Conservation (phyloP, 345 rosid genomes). For the Eucalyptus virginea region DNA sequence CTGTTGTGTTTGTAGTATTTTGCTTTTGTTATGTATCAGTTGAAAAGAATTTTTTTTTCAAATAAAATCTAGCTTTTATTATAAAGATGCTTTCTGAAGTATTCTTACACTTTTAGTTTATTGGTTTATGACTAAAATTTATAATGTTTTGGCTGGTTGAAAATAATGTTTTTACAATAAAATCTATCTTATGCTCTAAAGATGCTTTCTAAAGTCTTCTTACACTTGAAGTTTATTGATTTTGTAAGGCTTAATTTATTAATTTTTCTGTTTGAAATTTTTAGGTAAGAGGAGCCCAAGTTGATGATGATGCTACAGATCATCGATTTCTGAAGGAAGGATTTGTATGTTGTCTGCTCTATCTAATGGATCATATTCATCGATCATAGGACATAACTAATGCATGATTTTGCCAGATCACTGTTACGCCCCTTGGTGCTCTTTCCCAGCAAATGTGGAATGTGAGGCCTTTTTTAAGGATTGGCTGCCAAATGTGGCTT, state of each 20-base stretch:
- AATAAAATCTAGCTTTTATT: not conserved
- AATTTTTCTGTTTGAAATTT: not conserved
- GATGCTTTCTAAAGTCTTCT: not conserved
- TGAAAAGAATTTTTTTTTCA: not conserved
- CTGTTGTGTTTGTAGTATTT: not conserved
- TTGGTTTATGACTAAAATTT: not conserved
- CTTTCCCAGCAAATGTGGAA: conserved; percentile 53
- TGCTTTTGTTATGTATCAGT: not conserved
- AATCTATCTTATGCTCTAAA: not conserved
- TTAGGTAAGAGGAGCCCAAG: conserved; percentile 26
- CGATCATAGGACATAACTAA: not conserved
- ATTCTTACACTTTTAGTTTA: not conserved
- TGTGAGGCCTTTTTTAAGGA: conserved; percentile 30
- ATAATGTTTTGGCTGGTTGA: not conserved
- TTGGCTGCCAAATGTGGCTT: conserved; percentile 52
- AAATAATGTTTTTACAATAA: not conserved
- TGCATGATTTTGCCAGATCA: conserved; percentile 34
- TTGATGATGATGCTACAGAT: conserved; percentile 50
- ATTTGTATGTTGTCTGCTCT: conserved; percentile 34
- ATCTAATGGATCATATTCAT: not conserved
- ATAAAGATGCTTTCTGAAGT: not conserved
- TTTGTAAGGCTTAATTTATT: not conserved
- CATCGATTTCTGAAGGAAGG: conserved; percentile 47
- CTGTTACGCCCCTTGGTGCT: conserved; percentile 74
- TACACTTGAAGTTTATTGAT: not conserved